A percentile compares a stretch with the other conserved stretches of the same genome.
These are phyloP conservation scores for Tuber aestivum DNA, from an alignment of 495 filamentous ascomycete species.

Conservation along the genomic window DNA sequence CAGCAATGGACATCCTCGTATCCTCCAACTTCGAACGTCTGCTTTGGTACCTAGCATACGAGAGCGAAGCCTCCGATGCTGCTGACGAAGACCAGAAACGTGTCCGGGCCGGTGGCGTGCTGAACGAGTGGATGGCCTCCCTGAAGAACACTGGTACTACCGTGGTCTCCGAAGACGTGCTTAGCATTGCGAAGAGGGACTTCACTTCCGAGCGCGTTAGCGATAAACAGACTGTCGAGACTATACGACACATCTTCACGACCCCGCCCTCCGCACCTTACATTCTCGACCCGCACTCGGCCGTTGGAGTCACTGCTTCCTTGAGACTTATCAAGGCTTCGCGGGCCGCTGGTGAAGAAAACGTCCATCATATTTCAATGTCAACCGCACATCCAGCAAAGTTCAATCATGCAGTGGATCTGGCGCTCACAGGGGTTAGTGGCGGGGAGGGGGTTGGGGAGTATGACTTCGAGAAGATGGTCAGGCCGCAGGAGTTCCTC, in stretches of 20 bases:
- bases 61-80: conserved; percentile 49
- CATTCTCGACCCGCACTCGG: conserved; percentile 85
- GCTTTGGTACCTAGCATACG: conserved; percentile 83
- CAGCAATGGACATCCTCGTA: conserved; percentile 96
- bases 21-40: conserved; percentile 93
- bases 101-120: conserved; percentile 59
- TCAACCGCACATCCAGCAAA: conserved; percentile 94
- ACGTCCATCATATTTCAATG: conserved; percentile 64
- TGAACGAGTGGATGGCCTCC: conserved; percentile 62
- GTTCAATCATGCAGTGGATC: conserved; percentile 71
- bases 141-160: conserved; percentile 80
- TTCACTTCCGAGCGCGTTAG: conserved; percentile 81
- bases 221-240: conserved; percentile 67
- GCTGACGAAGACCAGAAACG: conserved; percentile 51
- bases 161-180: conserved; percentile 60
- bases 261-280: conserved; percentile 52
- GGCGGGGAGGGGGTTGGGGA: conserved; percentile 29
- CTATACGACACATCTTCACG: conserved; percentile 62
- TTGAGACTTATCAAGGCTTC: conserved; percentile 57
- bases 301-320: conserved; percentile 73
- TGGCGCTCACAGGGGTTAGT: conserved; percentile 60
- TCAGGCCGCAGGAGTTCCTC: conserved; percentile 72
- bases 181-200: conserved; percentile 56
- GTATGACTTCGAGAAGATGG: conserved; percentile 64
- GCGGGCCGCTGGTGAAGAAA: conserved; percentile 33